Percentiles rank a stretch among this genome's conserved stretches.
These are phyloP conservation scores for Schizophyllum amplum DNA, from an alignment of 1,284 basidiomycete genomes.

Conservation along the genomic window DNA sequence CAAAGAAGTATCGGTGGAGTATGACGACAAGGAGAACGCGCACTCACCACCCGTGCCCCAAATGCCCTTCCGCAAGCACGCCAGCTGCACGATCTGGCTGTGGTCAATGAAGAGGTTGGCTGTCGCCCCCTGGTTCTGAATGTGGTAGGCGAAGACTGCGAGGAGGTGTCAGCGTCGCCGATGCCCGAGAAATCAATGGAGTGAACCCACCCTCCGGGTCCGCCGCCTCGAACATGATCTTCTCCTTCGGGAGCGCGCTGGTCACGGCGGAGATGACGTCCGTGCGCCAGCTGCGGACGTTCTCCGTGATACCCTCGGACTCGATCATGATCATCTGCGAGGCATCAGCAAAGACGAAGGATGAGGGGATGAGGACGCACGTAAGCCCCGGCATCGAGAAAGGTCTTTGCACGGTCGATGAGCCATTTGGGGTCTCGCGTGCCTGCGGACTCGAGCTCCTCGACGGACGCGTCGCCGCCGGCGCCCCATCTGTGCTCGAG, in stretches of 20 bases:
- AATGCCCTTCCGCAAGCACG: constrained; percentile 36
- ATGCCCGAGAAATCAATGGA: background rate
- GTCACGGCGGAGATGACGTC: constrained; percentile 38
- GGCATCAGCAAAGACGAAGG: no score
- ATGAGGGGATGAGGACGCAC: no score
- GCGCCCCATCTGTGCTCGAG: constrained; percentile 30
- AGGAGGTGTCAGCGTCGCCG: background rate
- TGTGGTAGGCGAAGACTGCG: constrained; percentile 22
- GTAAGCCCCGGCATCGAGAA: constrained; percentile 33
- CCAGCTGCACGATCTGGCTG: constrained; percentile 37
- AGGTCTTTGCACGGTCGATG: constrained; percentile 32
- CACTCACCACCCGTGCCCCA: constrained; percentile 32
- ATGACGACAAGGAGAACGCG: constrained; percentile 2
- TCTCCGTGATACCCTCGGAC: constrained; percentile 41
- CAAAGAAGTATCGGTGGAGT: no score
- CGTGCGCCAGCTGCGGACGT: constrained; percentile 33
- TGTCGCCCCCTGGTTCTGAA: constrained; percentile 36
- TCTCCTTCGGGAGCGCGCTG: constrained; percentile 31
- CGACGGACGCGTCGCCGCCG: constrained; percentile 30
- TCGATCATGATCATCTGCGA: constrained; percentile 39
- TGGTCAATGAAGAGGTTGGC: constrained; percentile 41
- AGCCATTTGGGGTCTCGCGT: constrained; percentile 36
- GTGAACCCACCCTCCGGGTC: constrained; percentile 26
- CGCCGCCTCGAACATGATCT: constrained; percentile 40
- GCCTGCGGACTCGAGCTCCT: constrained; percentile 32